Conservation (phyloP, 192 early-diverging fungal species). For the Coemansia sp. region DNA sequence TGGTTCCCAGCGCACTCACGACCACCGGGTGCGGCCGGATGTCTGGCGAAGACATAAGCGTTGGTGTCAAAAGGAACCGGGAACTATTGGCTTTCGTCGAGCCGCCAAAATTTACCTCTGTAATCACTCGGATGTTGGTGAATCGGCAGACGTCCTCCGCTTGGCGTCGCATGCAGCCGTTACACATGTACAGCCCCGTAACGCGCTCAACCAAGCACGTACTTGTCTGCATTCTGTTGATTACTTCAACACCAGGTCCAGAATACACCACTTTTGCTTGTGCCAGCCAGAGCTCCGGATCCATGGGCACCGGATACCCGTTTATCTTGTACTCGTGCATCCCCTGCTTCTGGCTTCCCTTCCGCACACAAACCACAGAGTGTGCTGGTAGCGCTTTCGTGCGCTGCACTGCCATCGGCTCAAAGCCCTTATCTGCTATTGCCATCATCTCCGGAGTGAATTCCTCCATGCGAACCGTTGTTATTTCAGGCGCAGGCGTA, state of each 20-base stretch:
- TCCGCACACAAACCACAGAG: neutral
- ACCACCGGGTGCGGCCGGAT: neutral
- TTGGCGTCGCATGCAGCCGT: conserved; percentile 17
- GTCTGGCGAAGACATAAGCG: conserved; percentile 6
- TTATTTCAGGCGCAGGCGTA: neutral
- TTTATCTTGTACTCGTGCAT: conserved; percentile 17
- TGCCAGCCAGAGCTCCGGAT: conserved; percentile 20
- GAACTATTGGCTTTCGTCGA: neutral
- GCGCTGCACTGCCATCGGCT: conserved; percentile 13
- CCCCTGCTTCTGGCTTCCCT: neutral
- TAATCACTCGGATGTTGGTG: conserved; percentile 6
- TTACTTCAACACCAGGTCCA: neutral
- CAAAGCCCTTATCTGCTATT: conserved; percentile 1
- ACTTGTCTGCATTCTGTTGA: neutral
- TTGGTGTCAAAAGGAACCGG: conserved; percentile 15
- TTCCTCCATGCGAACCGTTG: neutral
- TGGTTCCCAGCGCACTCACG: neutral
- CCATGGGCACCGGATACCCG: conserved; percentile 24
- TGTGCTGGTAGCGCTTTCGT: neutral
- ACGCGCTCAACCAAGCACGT: neutral
- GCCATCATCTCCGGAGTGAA: neutral
- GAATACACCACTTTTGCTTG: neutral
- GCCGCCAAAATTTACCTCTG: neutral
- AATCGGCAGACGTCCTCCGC: conserved; percentile 23
- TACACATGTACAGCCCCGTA: conserved; percentile 16